Conservation (phyloP, 2,329 filamentous ascomycete genomes). For the Pseudocercospora eumusae region DNA sequence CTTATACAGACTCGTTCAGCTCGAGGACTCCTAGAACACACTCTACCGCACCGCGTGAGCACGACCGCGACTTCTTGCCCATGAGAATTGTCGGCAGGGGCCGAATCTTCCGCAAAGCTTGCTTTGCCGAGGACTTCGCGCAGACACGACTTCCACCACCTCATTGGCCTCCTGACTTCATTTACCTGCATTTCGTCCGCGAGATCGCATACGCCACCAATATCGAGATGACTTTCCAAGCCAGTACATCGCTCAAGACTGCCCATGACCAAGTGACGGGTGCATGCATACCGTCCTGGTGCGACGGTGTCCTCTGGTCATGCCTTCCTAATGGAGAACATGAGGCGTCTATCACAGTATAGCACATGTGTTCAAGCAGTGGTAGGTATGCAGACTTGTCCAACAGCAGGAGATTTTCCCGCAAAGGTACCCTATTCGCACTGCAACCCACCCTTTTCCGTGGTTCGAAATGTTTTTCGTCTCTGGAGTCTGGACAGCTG, state of each 20-base stretch:
- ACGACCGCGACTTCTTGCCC: neutral
- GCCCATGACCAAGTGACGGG: slow-evolving; percentile 10
- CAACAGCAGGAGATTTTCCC: slow-evolving; percentile 7
- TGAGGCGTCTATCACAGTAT: slow-evolving; percentile 15
- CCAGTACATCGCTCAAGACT: slow-evolving; percentile 23
- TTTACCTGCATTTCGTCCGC: slow-evolving; percentile 8
- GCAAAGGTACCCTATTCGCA: neutral
- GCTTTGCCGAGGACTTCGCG: neutral
- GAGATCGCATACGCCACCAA: slow-evolving; percentile 6
- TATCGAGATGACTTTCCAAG: slow-evolving; percentile 19
- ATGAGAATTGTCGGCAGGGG: neutral
- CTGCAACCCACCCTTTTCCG: too few species aligned
- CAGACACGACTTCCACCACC: slow-evolving; percentile 17
- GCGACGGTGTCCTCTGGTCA: slow-evolving; percentile 9
- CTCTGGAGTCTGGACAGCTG: neutral
- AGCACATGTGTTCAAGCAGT: slow-evolving; percentile 10
- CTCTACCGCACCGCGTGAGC: neutral
- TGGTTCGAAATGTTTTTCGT: too few species aligned
- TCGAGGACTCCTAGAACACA: neutral
- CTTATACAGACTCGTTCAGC: too few species aligned
- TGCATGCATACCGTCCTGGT: slow-evolving; percentile 7
- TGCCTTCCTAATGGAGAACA: slow-evolving; percentile 18
- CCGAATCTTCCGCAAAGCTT: slow-evolving; percentile 8
- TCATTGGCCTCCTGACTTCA: slow-evolving; percentile 23
- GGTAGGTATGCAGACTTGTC: slow-evolving; percentile 3